Evolutionary conservation across 441 rosid genomes (phyloP).

Genomic region (Croton setiger): DNA sequence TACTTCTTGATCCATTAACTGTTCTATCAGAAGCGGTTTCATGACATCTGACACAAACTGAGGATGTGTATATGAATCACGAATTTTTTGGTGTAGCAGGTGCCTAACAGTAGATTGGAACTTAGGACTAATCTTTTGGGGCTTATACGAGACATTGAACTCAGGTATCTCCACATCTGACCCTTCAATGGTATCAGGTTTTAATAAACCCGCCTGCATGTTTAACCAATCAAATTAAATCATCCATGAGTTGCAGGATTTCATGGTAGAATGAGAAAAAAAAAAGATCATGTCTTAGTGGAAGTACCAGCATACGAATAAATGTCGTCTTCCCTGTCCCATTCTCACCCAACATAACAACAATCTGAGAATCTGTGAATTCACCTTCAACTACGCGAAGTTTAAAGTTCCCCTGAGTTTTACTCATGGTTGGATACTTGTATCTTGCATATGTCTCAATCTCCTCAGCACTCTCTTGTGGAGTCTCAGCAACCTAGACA

Average conservation of each 20-base stretch:
- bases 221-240: constrained; percentile 17
- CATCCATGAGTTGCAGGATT: constrained; percentile 7
- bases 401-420: constrained; percentile 77
- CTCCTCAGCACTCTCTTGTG: constrained; percentile 87
- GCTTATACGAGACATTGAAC: constrained; percentile 95
- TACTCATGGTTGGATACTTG: constrained; percentile 83
- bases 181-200: constrained; percentile 71
- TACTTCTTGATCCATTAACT: constrained; percentile 93
- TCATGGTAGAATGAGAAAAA: neutral
- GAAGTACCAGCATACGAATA: constrained; percentile 89
- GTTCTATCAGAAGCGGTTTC: constrained; percentile 97
- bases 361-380: constrained; percentile 95
- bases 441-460: constrained; percentile 89
- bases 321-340: constrained; percentile 98
- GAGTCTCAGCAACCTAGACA: constrained; percentile 91
- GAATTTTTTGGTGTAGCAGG: constrained; percentile 77
- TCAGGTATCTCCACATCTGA: constrained; percentile 88
- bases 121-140: constrained; percentile 90
- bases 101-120: constrained; percentile 70
- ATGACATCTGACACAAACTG: constrained; percentile 96
- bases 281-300: neutral
- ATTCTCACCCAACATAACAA: constrained; percentile 97
- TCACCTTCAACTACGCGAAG: constrained; percentile 88
- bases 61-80: constrained; percentile 87
- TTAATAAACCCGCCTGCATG: constrained; percentile 79